Percentiles rank a stretch among this genome's conserved stretches.
These are phyloP conservation scores for Tolypocladium endophyticum DNA, from an alignment of 2,329 filamentous ascomycete genomes.

Conservation along the genomic window DNA sequence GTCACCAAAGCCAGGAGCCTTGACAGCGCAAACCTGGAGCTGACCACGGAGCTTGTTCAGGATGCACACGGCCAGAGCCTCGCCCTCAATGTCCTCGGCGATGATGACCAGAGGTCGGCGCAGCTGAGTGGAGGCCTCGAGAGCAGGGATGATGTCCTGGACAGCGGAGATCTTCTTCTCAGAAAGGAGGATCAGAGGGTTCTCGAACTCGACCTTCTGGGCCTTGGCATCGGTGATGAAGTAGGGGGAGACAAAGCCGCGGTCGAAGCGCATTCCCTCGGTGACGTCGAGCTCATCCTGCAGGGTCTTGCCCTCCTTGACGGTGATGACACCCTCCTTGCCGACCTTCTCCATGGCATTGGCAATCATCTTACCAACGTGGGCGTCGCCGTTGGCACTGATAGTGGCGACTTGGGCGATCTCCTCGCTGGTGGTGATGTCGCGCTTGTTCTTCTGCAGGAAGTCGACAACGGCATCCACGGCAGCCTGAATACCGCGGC, in stretches of 20 bases:
- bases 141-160: slow-evolving; percentile 95
- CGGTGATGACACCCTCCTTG: slow-evolving; percentile 99
- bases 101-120: slow-evolving; percentile 96
- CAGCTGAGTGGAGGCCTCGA: slow-evolving; percentile 91
- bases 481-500: slow-evolving; percentile 91
- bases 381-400: slow-evolving; percentile 90
- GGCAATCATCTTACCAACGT: slow-evolving; percentile 92
- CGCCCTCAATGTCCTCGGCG: slow-evolving; percentile 96
- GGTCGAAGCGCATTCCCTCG: slow-evolving; percentile 99
- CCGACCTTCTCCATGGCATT: slow-evolving; percentile 99
- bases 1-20: slow-evolving; percentile 98
- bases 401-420: slow-evolving; percentile 98
- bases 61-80: slow-evolving; percentile 97
- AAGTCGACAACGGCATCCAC: slow-evolving; percentile 92
- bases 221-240: slow-evolving; percentile 99
- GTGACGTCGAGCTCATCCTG: slow-evolving; percentile 97
- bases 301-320: slow-evolving; percentile 99
- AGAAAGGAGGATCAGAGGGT: slow-evolving; percentile 93
- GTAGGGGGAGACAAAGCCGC: slow-evolving; percentile 96
- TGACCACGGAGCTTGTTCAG: slow-evolving; percentile 99
- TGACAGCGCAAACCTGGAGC: slow-evolving; percentile 96
- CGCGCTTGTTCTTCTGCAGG: slow-evolving; percentile 90
- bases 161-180: slow-evolving; percentile 99
- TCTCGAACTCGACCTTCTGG: slow-evolving; percentile 99
- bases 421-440: slow-evolving; percentile 95